Evolutionary conservation across 768 basidiomycete species (phyloP).

Genomic region (Dentipellis sp.): DNA sequence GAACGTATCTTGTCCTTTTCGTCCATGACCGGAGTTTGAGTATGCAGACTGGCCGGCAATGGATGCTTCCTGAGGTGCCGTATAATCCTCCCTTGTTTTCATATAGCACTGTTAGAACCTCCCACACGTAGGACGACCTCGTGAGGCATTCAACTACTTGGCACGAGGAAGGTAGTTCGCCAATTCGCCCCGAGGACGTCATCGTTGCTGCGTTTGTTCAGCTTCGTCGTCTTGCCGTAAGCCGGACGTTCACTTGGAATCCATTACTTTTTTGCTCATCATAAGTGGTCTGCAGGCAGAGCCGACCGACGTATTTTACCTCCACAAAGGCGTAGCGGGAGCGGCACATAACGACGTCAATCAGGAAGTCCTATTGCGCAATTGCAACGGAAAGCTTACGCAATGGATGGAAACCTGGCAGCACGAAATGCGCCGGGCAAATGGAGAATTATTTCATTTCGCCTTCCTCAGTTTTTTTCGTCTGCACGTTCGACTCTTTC

Average conservation of each 20-base stretch:
- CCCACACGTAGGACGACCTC: constrained; percentile 45
- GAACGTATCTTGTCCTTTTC: constrained; percentile 79
- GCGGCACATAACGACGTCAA: constrained; percentile 54
- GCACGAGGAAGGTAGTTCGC: constrained; percentile 50
- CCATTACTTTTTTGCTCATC: constrained; percentile 1
- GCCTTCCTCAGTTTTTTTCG: constrained; percentile 71
- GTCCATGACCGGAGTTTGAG: constrained; percentile 81
- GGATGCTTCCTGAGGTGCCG: constrained; percentile 74
- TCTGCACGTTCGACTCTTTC: constrained; percentile 68
- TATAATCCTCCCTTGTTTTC: background rate
- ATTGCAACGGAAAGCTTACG: constrained; percentile 63
- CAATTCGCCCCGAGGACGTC: constrained; percentile 69
- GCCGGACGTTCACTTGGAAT: constrained; percentile 14
- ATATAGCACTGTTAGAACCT: too few relatives aligned
- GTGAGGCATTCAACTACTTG: constrained; percentile 60
- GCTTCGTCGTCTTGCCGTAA: constrained; percentile 70
- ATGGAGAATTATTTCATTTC: constrained; percentile 67
- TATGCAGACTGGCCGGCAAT: constrained; percentile 78
- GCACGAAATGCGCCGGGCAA: constrained; percentile 62
- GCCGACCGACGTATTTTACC: constrained; percentile 65
- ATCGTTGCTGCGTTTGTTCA: constrained; percentile 71
- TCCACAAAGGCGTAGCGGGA: constrained; percentile 35
- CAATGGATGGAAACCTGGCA: constrained; percentile 70
- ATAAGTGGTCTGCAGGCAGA: constrained; percentile 40
- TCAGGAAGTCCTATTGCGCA: constrained; percentile 61